These are phyloP conservation scores for Poa pratensis DNA, from an alignment of 176 grass and related monocot genomes.

Conservation along the genomic window DNA sequence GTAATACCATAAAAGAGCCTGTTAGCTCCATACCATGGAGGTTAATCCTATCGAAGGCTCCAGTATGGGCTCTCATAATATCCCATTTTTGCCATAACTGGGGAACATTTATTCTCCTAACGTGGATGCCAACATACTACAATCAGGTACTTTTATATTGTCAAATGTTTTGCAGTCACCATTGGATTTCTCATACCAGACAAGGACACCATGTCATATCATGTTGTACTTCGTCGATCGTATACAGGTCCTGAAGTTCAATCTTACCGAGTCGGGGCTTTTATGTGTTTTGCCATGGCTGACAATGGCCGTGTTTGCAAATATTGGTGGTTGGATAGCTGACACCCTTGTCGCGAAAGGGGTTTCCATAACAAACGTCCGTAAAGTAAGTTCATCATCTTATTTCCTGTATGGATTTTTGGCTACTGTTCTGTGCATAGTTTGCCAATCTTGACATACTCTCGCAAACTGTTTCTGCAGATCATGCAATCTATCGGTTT, in stretches of 20 bases:
- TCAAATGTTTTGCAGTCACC: conserved; percentile 6
- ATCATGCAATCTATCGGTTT: conserved; percentile 99
- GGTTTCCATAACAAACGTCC: conserved; percentile 80
- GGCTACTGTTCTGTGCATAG: neutral
- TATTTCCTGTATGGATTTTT: conserved; percentile 24
- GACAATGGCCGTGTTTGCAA: conserved; percentile 93
- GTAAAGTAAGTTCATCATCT: conserved; percentile 64
- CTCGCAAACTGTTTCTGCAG: conserved; percentile 39
- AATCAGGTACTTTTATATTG: conserved; percentile 68
- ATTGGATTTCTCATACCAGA: conserved; percentile 9
- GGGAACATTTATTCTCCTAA: conserved; percentile 98
- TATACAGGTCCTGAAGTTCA: conserved; percentile 92
- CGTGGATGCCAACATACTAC: conserved; percentile 99
- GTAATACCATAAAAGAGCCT: conserved; percentile 66
- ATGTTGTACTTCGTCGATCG: conserved; percentile 7
- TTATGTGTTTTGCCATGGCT: conserved; percentile 95
- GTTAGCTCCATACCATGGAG: conserved; percentile 91
- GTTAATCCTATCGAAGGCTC: conserved; percentile 89
- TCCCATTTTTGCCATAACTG: conserved; percentile 99
- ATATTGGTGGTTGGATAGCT: conserved; percentile 95
- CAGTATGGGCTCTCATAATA: conserved; percentile 96
- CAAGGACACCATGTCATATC: conserved; percentile 16
- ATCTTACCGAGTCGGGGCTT: conserved; percentile 91
- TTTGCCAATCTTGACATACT: conserved; percentile 20
- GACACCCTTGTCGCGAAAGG: conserved; percentile 86